Conservation (phyloP, 768 basidiomycete species). For the Calocybe indica region DNA sequence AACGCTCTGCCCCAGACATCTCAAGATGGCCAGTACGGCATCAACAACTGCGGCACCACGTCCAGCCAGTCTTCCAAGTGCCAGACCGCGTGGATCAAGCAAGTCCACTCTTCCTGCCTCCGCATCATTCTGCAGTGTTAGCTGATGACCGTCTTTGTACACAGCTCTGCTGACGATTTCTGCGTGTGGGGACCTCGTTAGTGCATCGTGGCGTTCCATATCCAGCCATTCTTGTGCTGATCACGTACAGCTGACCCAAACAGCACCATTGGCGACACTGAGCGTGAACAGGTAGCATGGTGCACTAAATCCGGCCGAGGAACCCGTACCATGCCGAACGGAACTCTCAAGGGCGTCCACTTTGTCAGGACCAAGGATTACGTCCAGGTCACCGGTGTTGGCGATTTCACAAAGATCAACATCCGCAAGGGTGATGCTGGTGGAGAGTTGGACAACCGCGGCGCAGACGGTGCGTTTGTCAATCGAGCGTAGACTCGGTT, state of each 20-base stretch:
- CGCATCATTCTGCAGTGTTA: background rate
- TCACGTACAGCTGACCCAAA: constrained; percentile 15
- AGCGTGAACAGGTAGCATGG: constrained; percentile 65
- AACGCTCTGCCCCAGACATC: constrained; percentile 38
- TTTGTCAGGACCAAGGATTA: constrained; percentile 62
- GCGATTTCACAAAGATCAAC: constrained; percentile 67
- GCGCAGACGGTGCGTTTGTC: constrained; percentile 44
- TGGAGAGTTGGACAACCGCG: constrained; percentile 73
- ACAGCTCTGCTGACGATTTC: constrained; percentile 58
- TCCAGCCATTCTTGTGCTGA: no score
- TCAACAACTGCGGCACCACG: constrained; percentile 60
- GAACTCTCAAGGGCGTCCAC: constrained; percentile 64
- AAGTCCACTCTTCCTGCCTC: constrained; percentile 20
- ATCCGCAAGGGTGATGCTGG: constrained; percentile 45
- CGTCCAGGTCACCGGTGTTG: constrained; percentile 55
- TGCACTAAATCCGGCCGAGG: constrained; percentile 73
- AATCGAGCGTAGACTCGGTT: background rate
- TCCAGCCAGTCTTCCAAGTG: constrained; percentile 56
- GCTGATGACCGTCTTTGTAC: background rate
- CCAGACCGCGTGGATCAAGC: constrained; percentile 67
- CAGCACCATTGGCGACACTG: constrained; percentile 60
- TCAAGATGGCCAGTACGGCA: constrained; percentile 58
- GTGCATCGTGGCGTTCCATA: no score
- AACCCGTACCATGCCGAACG: constrained; percentile 65
- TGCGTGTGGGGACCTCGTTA: constrained; percentile 62